Evolutionary conservation across 2,329 filamentous ascomycete species (phyloP).

Genomic region (Nemania sp.): DNA sequence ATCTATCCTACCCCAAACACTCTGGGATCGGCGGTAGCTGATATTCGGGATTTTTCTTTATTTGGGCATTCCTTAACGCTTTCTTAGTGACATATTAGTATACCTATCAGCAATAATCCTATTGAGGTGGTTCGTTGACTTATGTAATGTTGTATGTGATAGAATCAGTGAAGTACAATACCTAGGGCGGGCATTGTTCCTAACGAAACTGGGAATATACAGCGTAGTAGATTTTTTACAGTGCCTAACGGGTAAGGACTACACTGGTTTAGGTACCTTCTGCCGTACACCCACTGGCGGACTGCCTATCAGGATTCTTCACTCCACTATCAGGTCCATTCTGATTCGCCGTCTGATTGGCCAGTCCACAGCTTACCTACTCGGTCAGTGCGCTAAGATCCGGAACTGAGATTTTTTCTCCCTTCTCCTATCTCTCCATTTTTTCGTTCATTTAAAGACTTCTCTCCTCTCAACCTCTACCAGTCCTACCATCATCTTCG

Average conservation of each 20-base stretch:
- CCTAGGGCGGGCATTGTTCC: too few species aligned
- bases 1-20: background rate
- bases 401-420: conserved; percentile 16
- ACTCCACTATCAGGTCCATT: background rate
- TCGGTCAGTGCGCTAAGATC: conserved; percentile 17
- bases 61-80: background rate
- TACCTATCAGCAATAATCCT: background rate
- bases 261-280: background rate
- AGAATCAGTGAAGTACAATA: background rate
- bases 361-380: conserved; percentile 1
- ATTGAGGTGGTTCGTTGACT: background rate
- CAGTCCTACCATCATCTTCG: conserved; percentile 7
- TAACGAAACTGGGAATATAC: too few species aligned
- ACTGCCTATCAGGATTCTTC: conserved; percentile 2
- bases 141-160: background rate
- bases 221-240: conserved; percentile 1
- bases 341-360: background rate
- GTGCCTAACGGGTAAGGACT: background rate
- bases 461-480: conserved; percentile 6
- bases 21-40: background rate
- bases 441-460: conserved; percentile 15
- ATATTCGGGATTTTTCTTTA: background rate
- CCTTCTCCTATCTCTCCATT: conserved; percentile 11
- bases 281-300: conserved; percentile 4
- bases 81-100: background rate